These are phyloP conservation scores for Clohesyomyces aquaticus DNA, from an alignment of 495 filamentous ascomycete species.

Conservation along the genomic window DNA sequence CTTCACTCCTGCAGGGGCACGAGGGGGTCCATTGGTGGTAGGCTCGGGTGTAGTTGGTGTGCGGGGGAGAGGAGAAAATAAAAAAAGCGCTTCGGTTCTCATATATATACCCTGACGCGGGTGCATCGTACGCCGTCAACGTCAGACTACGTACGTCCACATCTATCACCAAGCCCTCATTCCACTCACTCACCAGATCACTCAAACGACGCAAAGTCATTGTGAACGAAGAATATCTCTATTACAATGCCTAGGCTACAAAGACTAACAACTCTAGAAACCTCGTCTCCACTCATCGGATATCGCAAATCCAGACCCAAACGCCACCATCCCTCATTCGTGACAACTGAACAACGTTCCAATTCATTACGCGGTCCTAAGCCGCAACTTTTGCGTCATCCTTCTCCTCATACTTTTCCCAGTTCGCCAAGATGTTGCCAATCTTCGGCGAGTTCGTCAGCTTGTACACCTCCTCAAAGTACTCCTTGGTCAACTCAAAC, in stretches of 20 bases:
- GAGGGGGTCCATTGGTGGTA: no score
- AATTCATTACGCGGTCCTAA: constrained; percentile 6
- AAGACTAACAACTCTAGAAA: not conserved
- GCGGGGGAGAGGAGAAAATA: no score
- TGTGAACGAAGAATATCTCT: no score
- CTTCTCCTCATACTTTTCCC: constrained; percentile 67
- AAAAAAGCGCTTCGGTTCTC: no score
- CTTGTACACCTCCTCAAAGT: constrained; percentile 96
- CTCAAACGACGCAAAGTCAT: no score
- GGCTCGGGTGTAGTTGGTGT: no score
- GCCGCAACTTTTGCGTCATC: constrained; percentile 35
- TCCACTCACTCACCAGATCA: no score
- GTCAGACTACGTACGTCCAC: no score
- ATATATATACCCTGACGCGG: no score
- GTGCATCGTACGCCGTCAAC: no score
- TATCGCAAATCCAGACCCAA: constrained; percentile 5
- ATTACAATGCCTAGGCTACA: not conserved
- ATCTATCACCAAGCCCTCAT: no score
- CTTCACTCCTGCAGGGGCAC: no score
- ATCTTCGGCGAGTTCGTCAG: constrained; percentile 94
- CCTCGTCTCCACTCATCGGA: not conserved
- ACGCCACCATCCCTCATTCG: constrained; percentile 17
- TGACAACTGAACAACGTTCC: constrained; percentile 15
- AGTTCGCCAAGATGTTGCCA: constrained; percentile 84
- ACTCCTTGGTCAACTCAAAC: constrained; percentile 95